Base-by-base conservation (phyloP, 768 basidiomycete species). In the Lepiota venenata region DNA sequence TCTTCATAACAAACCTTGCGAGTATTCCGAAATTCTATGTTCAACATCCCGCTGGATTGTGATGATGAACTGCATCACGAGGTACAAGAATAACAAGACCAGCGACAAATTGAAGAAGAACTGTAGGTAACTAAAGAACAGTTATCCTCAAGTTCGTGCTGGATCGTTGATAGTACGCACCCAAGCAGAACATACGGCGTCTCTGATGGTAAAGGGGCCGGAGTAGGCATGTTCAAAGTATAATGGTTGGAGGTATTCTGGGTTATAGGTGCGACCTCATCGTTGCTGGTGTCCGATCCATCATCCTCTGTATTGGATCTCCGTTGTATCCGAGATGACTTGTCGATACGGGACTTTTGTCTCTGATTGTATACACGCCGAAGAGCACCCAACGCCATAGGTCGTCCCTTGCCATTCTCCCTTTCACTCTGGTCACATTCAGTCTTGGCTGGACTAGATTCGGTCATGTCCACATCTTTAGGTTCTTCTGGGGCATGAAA, bases 21-120 rank as follows among this genome's bases (percentile, higher is more conserved):
- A 93, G 66, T 94, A 88, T 68, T 94, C 93, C 9, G 84, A 78
- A 59, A 97, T 85, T 27, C 91, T 84, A 36, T 92, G 85, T 59
- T 87, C 83, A 20, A 99, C 93, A 65, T 99, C 96, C 50, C 83
- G 80, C 62, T 93, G 89, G 32, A 99, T 86, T 8, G 93, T 94
- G 55, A 90, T 73, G 64, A 98, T 86, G 71, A 95, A 93, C 65
- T 89, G 86, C 44, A 94, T 71, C 42, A 88, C 74, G 55, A 98
- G 77, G 66, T 94, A 97, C 58, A 99, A 72, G 63, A 91, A 88
- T 45, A 95, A 74, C 38, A 91, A 62, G 45, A 93, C 83, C 36
- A 98, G 80, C 5, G 89, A 85, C 20, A 91, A 72, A 69, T 98
- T 97, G 75, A 97, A 97, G 70, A 91, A 84, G 71, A 98, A 92